These are phyloP conservation scores for Candida sithepensis DNA, from an alignment of 805 yeast genomes.

Conservation along the genomic window DNA sequence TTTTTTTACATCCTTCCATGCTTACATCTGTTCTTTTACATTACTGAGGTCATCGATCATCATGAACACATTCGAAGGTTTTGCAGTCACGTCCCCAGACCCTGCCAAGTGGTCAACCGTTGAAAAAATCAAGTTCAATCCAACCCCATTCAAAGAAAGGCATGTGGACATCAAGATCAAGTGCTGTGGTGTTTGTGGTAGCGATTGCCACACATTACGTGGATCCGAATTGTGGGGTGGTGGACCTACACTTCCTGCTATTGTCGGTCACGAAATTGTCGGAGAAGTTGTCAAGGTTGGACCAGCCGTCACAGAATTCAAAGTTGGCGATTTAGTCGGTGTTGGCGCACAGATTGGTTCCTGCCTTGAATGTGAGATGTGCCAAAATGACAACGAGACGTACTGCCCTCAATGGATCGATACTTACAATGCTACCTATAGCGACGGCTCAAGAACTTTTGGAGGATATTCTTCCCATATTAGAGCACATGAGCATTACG, in stretches of 20 bases:
- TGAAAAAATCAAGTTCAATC: conserved; percentile 27
- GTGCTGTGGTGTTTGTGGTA: conserved; percentile 48
- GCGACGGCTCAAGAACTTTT: conserved; percentile 40
- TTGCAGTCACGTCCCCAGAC: conserved; percentile 30
- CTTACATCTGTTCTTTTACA: background rate
- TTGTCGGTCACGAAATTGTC: conserved; percentile 46
- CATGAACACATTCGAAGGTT: conserved; percentile 31
- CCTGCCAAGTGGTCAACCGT: conserved; percentile 33
- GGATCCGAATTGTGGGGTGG: conserved; percentile 26
- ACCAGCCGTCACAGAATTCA: conserved; percentile 30
- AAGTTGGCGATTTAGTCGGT: conserved; percentile 50
- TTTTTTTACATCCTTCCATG: background rate
- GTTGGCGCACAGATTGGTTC: conserved; percentile 43
- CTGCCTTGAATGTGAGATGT: conserved; percentile 38
- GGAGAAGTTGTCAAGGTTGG: conserved; percentile 25
- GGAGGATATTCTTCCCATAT: conserved; percentile 52
- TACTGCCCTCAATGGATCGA: conserved; percentile 47
- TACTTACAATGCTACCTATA: conserved; percentile 50
- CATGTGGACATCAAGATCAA: conserved; percentile 42
- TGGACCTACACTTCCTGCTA: conserved; percentile 13
- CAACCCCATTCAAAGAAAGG: conserved; percentile 34
- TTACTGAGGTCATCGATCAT: background rate
- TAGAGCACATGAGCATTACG: conserved; percentile 41
- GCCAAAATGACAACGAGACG: conserved; percentile 34
- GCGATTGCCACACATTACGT: conserved; percentile 45